phyloP scores from a whole-genome alignment of 2,329 filamentous ascomycete species.

The Biscogniauxia marginata region DNA sequence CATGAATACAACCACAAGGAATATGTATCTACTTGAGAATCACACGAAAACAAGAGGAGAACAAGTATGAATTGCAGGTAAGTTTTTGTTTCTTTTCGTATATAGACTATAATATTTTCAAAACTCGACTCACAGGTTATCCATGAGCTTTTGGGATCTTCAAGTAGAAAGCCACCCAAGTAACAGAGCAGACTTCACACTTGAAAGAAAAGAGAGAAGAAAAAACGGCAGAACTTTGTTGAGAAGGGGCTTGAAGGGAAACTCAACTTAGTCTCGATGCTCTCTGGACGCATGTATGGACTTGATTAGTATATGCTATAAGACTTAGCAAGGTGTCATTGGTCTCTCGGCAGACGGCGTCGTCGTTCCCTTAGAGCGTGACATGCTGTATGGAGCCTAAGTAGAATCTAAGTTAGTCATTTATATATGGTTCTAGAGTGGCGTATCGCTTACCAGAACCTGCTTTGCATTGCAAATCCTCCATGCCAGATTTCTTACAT shows the following conservation, averaged over 20 bases:
- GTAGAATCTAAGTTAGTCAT: slow-evolving; percentile 17
- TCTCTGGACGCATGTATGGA: too few species aligned
- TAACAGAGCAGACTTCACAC: background rate
- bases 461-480: slow-evolving; percentile 94
- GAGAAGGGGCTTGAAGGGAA: background rate
- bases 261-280: background rate
- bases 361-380: slow-evolving; percentile 59
- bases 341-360: slow-evolving; percentile 51
- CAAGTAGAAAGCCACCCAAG: background rate
- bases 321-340: slow-evolving; percentile 1
- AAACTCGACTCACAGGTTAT: too few species aligned
- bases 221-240: background rate
- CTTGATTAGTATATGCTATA: too few species aligned
- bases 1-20: too few species aligned
- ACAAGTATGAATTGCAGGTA: too few species aligned
- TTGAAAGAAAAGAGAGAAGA: background rate
- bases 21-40: too few species aligned
- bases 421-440: background rate
- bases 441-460: slow-evolving; percentile 68
- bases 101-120: too few species aligned
- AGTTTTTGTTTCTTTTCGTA: too few species aligned
- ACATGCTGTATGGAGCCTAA: slow-evolving; percentile 74
- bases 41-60: too few species aligned
- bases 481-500: slow-evolving; percentile 87
- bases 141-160: too few species aligned